These are phyloP conservation scores for Neurospora sp. DNA, from an alignment of 495 filamentous ascomycete species.

Conservation along the genomic window DNA sequence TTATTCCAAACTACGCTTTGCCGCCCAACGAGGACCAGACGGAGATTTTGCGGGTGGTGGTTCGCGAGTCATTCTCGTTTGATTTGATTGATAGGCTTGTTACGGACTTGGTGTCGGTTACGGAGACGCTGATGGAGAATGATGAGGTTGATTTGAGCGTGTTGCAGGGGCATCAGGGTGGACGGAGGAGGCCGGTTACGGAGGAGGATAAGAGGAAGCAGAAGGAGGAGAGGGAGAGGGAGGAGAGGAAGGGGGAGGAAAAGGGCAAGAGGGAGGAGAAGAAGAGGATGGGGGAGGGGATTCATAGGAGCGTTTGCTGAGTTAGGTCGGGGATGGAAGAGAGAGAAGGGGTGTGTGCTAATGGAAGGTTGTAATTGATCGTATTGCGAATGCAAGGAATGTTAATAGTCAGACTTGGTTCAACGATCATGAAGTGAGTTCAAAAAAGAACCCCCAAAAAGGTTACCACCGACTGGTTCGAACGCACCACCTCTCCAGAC, in stretches of 20 bases:
- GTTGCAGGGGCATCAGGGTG: slow-evolving; percentile 23
- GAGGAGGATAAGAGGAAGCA: slow-evolving; percentile 18
- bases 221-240: slow-evolving; percentile 7
- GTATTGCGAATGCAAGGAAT: neutral
- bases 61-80: slow-evolving; percentile 58
- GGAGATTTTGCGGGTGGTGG: slow-evolving; percentile 60
- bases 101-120: slow-evolving; percentile 43
- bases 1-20: slow-evolving; percentile 65
- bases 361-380: neutral
- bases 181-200: slow-evolving; percentile 10
- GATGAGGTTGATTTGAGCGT: slow-evolving; percentile 38
- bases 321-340: neutral
- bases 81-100: slow-evolving; percentile 58
- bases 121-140: slow-evolving; percentile 44
- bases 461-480: neutral
- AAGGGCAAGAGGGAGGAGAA: slow-evolving; percentile 14
- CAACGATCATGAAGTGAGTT: neutral
- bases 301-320: slow-evolving; percentile 50
- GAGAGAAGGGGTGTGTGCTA: neutral
- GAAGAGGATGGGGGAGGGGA: slow-evolving; percentile 43
- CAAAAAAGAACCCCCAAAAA: neutral
- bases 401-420: neutral
- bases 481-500: neutral
- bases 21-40: slow-evolving; percentile 52
- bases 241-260: slow-evolving; percentile 14